Evolutionary conservation across 2,329 filamentous ascomycete genomes (phyloP).

Genomic region (Atkinsonella hypoxylon): DNA sequence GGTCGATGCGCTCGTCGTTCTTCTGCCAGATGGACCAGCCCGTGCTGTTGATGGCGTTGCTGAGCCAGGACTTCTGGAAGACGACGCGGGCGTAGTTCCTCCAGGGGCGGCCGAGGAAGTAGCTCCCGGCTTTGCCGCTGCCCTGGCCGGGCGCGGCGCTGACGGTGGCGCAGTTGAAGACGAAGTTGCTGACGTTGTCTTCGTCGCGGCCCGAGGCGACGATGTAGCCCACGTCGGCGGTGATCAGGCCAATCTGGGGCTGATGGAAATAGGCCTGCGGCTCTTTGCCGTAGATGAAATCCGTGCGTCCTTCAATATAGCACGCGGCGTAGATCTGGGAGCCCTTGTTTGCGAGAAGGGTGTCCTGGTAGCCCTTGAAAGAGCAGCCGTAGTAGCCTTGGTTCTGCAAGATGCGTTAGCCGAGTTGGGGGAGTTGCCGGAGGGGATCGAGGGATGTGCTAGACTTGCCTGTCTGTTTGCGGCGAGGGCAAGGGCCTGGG

Average conservation of each 20-base stretch:
- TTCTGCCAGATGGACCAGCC: not conserved
- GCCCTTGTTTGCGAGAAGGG: slow-evolving; percentile 32
- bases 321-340: slow-evolving; percentile 33
- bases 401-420: slow-evolving; percentile 1
- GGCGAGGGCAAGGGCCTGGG: slow-evolving; percentile 29
- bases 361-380: slow-evolving; percentile 37
- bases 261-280: slow-evolving; percentile 29
- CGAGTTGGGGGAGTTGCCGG: not conserved
- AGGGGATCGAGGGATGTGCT: too few species aligned
- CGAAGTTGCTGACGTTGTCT: not conserved
- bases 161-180: not conserved
- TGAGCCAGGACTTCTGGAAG: not conserved
- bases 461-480: slow-evolving; percentile 21
- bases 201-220: not conserved
- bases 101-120: slow-evolving; percentile 2
- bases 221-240: not conserved
- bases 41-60: not conserved
- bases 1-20: not conserved
- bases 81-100: not conserved
- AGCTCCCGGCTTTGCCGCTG: not conserved
- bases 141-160: not conserved
- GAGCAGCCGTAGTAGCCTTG: slow-evolving; percentile 34
- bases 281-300: slow-evolving; percentile 27
- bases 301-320: slow-evolving; percentile 33
- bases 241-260: too few species aligned